Base-by-base conservation (phyloP, 2,329 filamentous ascomycete genomes). In the Epichloe elymi region DNA sequence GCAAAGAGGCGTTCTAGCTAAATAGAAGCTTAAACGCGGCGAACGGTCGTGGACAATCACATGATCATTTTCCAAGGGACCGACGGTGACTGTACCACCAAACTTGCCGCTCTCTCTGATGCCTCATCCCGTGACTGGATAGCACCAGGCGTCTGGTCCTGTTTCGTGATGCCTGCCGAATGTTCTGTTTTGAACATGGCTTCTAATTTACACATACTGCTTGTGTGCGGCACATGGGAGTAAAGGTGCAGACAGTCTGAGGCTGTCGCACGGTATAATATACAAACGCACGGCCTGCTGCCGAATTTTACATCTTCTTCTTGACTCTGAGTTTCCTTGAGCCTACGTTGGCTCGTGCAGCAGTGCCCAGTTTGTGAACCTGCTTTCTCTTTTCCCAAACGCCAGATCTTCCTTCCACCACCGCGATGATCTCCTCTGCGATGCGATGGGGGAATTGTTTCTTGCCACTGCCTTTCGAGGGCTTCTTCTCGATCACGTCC, bases 391-490 rank as follows among this genome's bases (percentile, higher is more conserved):
- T 84, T 41, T 95, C 88, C 93, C 93, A 98, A 45, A 88, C 83
- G 23, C 69, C 65, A 57, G 88, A 94, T 60, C 79, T 79, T 35
- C 93, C 93, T 74, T 97, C 90, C 10, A 94, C 83, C 26, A 97
- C 86, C 37, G 85, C 78, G 50, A 97, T 76, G 54, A 97, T 73
- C 75, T 96, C 91, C 63, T 91, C 84, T 1, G 88, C 89, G 55
- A 97, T 78, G 51, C 86, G 77, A 60, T 84, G 75, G 11, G 11
- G 84, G 62, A 95, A 85, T 66, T 83, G 81, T 56, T 77, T 77
- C 53, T 79, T 78, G 7, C 86, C 86, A 61, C 80, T 86, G 19
- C 84, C 85, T 58, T 76, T 75, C 56, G 83, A 85, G 56, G 78
- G 80, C 70, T 85, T 83, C 75, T 89, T 93, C 56, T 80, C 79